Evolutionary conservation across 495 filamentous ascomycete genomes (phyloP), one percentile per base, ranked within the genome.

Genomic region (Xylaria curta): DNA sequence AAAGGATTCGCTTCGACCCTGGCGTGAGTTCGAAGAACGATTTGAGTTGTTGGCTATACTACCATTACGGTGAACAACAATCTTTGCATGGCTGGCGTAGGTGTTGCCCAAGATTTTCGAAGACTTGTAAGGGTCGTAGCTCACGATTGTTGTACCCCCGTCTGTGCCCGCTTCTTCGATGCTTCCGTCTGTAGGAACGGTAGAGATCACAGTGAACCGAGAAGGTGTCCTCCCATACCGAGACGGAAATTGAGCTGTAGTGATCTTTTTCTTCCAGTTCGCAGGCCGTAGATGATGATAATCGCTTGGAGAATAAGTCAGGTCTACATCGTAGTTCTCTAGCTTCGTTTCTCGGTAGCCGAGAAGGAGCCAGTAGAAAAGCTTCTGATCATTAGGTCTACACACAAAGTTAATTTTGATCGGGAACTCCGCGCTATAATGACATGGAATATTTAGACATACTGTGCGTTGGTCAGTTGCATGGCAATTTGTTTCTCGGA

Each of bases 81-180:
- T 87, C 54, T 87, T 91, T 3, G 89, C 69, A 80, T 84, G 75
- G 80, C 77, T 87, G 66, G 73, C 78, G 61, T 81, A 74, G 19
- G 75, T 80, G 40, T 72, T 74, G 21, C 82, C 78, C 60, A 87
- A 81, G 33, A 85, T 79, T 47, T 86, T 85, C 4, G 93, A 94
- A 9, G 92, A 89, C 72, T 91, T 86, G 78, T 90, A 97, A 0
- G 94, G 94, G 80, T 97, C 94, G 73, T 97, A 97, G 82, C 93
- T 91, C 44, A 75, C 68, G 17, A 81, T 78, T 4, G 80, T 86
- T n/a, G 66, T 58, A n/a, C 68, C 71, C 69, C 76, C 82, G 61
- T 76, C 74, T 1, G 71, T 75, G 54, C 76, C 74, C 17, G 75
- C 46, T 24, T 46, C 47, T 9, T 74, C 73, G 7, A 75, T 73